A percentile compares a stretch with the other conserved stretches of the same genome.
These are phyloP conservation scores for Ophiostoma novo-ulmi DNA, from an alignment of 2,329 filamentous ascomycete species.

Conservation along the genomic window DNA sequence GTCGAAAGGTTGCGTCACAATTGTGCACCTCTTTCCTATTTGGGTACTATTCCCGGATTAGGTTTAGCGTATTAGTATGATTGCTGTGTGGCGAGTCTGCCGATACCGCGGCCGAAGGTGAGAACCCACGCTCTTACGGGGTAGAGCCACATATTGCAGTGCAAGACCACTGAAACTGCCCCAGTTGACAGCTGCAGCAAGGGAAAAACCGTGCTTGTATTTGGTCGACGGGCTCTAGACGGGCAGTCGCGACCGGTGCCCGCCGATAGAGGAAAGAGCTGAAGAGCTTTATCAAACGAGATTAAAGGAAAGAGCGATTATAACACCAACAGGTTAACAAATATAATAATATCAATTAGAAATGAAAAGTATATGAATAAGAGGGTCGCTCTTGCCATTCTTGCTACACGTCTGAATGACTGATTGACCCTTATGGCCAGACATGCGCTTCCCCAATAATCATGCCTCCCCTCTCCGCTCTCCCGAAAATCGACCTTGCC, in stretches of 20 bases:
- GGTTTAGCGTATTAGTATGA: slow-evolving; percentile 16
- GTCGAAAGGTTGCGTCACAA: background rate
- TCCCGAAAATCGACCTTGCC: slow-evolving; percentile 17
- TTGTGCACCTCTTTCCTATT: slow-evolving; percentile 25
- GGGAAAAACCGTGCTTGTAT: background rate
- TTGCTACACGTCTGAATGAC: background rate
- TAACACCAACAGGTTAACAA: background rate
- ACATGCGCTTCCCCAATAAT: background rate
- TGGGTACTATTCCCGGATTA: slow-evolving; percentile 26
- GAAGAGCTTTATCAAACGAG: background rate
- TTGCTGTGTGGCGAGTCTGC: slow-evolving; percentile 14
- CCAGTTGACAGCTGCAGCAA: background rate
- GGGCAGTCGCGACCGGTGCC: slow-evolving; percentile 9
- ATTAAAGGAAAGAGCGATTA: background rate
- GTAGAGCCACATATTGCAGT: background rate
- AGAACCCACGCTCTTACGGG: background rate
- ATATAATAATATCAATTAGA: background rate
- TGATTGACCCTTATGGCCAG: background rate
- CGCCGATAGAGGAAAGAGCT: background rate
- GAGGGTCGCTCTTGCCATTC: background rate
- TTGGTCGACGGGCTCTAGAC: background rate
- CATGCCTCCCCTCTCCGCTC: slow-evolving; percentile 18
- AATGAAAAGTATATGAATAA: background rate
- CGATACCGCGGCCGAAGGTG: slow-evolving; percentile 19
- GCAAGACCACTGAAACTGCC: background rate